These are phyloP conservation scores for Fomitopsis palustris DNA, from an alignment of 1,284 basidiomycete genomes.

Conservation along the genomic window DNA sequence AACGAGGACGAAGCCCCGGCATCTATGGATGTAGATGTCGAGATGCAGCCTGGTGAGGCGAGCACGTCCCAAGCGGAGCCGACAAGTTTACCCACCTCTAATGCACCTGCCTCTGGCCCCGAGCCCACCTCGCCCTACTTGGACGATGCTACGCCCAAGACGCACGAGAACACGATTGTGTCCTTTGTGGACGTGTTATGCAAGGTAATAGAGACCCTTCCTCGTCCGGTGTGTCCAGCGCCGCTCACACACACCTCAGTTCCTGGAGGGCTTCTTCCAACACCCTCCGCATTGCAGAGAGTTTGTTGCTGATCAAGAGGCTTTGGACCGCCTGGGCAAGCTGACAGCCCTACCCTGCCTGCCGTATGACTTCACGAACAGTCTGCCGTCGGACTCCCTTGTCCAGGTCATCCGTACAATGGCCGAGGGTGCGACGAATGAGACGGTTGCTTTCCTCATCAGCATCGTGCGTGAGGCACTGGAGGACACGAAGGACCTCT, in stretches of 20 bases:
- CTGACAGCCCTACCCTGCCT: constrained; percentile 84
- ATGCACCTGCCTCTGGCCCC: constrained; percentile 3
- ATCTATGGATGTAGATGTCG: constrained; percentile 37
- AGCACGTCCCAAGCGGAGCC: constrained; percentile 8
- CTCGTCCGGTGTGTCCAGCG: not conserved
- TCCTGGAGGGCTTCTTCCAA: constrained; percentile 93
- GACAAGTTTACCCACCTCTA: constrained; percentile 1
- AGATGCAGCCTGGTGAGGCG: constrained; percentile 46
- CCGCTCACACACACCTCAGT: constrained; percentile 43
- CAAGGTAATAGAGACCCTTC: constrained; percentile 41
- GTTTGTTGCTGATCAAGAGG: constrained; percentile 77
- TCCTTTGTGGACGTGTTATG: constrained; percentile 76
- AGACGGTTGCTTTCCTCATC: constrained; percentile 73
- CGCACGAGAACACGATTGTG: constrained; percentile 72
- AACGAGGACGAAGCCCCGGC: constrained; percentile 3
- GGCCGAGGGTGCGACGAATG: constrained; percentile 80
- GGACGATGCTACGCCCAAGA: constrained; percentile 42
- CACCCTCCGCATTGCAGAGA: constrained; percentile 88
- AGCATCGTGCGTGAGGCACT: constrained; percentile 73
- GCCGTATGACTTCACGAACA: constrained; percentile 86
- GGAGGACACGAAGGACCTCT: constrained; percentile 68
- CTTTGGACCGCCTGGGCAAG: constrained; percentile 72
- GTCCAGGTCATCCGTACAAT: constrained; percentile 87
- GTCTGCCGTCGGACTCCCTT: constrained; percentile 79
- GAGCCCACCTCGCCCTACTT: constrained; percentile 8